Evolutionary conservation across 2,329 filamentous ascomycete genomes (phyloP).

Genomic region (Colletotrichum sp.): DNA sequence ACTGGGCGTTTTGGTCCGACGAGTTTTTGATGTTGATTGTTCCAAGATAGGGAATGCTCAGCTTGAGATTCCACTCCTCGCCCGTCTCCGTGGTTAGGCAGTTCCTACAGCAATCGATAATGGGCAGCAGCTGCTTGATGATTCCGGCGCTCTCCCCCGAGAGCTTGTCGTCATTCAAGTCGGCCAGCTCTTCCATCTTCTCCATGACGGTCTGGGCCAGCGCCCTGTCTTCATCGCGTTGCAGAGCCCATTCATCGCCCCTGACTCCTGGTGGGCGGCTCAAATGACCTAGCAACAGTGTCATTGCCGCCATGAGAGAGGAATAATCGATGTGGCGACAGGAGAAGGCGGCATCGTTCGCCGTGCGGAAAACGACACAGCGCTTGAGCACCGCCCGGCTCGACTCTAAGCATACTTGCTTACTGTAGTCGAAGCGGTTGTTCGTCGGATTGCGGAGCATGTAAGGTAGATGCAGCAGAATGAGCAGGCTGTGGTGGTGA

Average conservation of each 20-base stretch:
- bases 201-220: conserved; percentile 37
- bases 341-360: conserved; percentile 39
- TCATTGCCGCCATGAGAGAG: conserved; percentile 55
- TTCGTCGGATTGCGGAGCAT: conserved; percentile 48
- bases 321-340: conserved; percentile 58
- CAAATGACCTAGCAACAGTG: conserved; percentile 56
- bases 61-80: conserved; percentile 31
- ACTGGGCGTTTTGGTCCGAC: neutral
- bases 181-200: conserved; percentile 42
- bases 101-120: conserved; percentile 34
- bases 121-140: conserved; percentile 46
- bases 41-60: conserved; percentile 52
- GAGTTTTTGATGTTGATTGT: conserved; percentile 45
- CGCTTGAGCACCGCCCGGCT: conserved; percentile 55
- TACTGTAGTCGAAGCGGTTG: conserved; percentile 51
- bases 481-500: conserved; percentile 54
- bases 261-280: conserved; percentile 25
- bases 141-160: conserved; percentile 46
- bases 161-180: conserved; percentile 43
- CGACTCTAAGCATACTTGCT: conserved; percentile 51
- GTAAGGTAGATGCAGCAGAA: conserved; percentile 60
- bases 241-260: conserved; percentile 24
- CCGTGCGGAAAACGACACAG: conserved; percentile 51
- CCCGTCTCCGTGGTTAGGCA: conserved; percentile 20
- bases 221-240: conserved; percentile 37